Conservation (phyloP, 2,329 filamentous ascomycete genomes). For the Aureobasidium sp. region DNA sequence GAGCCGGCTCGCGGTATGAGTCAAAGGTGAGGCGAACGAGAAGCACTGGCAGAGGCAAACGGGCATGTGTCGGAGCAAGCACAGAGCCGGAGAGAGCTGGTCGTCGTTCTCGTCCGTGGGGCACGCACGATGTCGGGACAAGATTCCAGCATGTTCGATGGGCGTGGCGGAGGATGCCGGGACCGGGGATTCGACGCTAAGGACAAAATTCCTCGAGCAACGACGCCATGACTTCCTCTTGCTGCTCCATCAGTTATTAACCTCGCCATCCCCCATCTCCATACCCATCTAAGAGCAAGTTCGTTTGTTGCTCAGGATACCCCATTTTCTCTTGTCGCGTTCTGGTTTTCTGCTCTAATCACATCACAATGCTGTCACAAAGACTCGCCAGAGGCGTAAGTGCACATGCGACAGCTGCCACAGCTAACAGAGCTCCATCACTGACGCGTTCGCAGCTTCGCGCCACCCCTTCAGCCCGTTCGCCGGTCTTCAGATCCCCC, state of each 20-base stretch:
- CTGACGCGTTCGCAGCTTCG: constrained; percentile 17
- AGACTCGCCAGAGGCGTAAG: constrained; percentile 28
- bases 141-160: constrained; percentile 10
- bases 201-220: constrained; percentile 10
- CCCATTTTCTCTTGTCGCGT: constrained; percentile 8
- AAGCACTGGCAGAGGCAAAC: constrained; percentile 4
- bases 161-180: constrained; percentile 1
- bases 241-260: constrained; percentile 9
- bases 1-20: not conserved
- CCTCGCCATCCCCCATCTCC: constrained; percentile 6
- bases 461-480: constrained; percentile 27
- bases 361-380: constrained; percentile 26
- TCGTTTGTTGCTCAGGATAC: constrained; percentile 9
- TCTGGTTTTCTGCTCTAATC: constrained; percentile 8
- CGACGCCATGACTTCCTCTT: constrained; percentile 11
- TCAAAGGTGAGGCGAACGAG: not conserved
- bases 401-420: constrained; percentile 13
- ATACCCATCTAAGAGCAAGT: not conserved
- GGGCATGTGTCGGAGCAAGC: constrained; percentile 1
- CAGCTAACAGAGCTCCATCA: constrained; percentile 16
- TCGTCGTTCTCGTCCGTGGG: too few species aligned
- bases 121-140: not conserved
- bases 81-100: not conserved
- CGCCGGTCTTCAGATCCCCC: constrained; percentile 49
- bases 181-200: constrained; percentile 5